A percentile compares a stretch with the other conserved stretches of the same genome.
Conservation (phyloP, 441 rosid genomes). For the Mallotus repandus region DNA sequence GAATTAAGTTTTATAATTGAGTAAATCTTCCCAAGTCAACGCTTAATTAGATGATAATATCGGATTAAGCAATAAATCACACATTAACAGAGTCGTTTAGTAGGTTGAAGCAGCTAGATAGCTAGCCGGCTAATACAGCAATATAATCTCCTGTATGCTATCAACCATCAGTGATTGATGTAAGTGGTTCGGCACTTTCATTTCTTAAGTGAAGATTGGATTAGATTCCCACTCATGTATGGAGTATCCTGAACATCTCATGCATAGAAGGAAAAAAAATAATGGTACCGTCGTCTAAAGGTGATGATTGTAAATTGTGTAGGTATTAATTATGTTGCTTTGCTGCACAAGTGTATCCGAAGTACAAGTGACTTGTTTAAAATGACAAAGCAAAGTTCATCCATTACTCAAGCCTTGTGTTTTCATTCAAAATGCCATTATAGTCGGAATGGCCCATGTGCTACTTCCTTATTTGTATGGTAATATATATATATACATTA, state of each 20-base stretch:
- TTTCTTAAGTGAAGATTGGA: no score
- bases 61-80: not conserved
- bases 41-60: not conserved
- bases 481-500: not conserved
- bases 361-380: conserved; percentile 30
- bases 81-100: not conserved
- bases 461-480: conserved; percentile 22
- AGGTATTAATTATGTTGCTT: not conserved
- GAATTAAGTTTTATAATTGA: not conserved
- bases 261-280: no score
- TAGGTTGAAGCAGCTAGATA: not conserved
- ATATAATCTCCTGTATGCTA: conserved; percentile 13
- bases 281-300: not conserved
- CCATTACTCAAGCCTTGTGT: conserved; percentile 14
- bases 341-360: conserved; percentile 19
- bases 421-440: conserved; percentile 4
- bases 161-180: no score
- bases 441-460: conserved; percentile 36
- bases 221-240: no score
- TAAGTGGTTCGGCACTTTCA: no score
- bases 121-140: not conserved
- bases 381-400: conserved; percentile 26
- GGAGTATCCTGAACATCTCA: no score
- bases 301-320: not conserved
- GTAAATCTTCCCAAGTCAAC: not conserved